These are phyloP conservation scores for Monsonia emarginata DNA, from an alignment of 441 rosid genomes.

Conservation along the genomic window DNA sequence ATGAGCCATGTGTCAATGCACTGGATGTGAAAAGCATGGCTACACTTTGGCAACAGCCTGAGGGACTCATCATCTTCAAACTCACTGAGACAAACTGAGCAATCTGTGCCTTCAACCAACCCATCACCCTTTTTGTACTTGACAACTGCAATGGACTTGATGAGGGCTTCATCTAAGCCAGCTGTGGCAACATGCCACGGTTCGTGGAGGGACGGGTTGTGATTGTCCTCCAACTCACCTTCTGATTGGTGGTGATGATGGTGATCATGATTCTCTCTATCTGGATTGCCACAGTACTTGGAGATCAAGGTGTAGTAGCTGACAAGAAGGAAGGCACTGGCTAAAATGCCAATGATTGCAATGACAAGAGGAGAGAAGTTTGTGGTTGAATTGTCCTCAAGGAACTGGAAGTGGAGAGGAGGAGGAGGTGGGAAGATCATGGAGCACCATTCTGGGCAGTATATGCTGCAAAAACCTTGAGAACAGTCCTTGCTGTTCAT, in stretches of 20 bases:
- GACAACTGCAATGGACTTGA: slow-evolving; percentile 51
- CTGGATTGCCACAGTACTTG: slow-evolving; percentile 39
- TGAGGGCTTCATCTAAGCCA: slow-evolving; percentile 66
- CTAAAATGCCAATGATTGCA: slow-evolving; percentile 60
- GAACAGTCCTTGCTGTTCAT: slow-evolving; percentile 60
- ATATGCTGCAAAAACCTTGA: slow-evolving; percentile 48
- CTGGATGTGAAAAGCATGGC: slow-evolving; percentile 65
- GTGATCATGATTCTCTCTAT: slow-evolving; percentile 26
- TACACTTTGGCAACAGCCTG: slow-evolving; percentile 76
- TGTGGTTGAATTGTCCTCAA: slow-evolving; percentile 35
- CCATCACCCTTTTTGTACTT: slow-evolving; percentile 55
- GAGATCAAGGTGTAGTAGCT: slow-evolving; percentile 64
- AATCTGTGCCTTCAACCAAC: slow-evolving; percentile 51
- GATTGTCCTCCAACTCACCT: slow-evolving; percentile 31
- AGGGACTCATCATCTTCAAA: slow-evolving; percentile 61
- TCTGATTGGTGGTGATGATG: too few relatives aligned
- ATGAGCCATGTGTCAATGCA: slow-evolving; percentile 87
- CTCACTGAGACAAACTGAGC: slow-evolving; percentile 80
- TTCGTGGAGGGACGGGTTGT: slow-evolving; percentile 36
- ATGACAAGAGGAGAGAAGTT: slow-evolving; percentile 67
- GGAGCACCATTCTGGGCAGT: slow-evolving; percentile 76
- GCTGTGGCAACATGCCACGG: slow-evolving; percentile 37
- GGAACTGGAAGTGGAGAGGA: slow-evolving; percentile 43
- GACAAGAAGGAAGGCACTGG: slow-evolving; percentile 63
- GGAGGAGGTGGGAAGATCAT: slow-evolving; percentile 64